These are phyloP conservation scores for Oryza australiensis DNA, from an alignment of 176 grass and related monocot genomes.

Conservation along the genomic window DNA sequence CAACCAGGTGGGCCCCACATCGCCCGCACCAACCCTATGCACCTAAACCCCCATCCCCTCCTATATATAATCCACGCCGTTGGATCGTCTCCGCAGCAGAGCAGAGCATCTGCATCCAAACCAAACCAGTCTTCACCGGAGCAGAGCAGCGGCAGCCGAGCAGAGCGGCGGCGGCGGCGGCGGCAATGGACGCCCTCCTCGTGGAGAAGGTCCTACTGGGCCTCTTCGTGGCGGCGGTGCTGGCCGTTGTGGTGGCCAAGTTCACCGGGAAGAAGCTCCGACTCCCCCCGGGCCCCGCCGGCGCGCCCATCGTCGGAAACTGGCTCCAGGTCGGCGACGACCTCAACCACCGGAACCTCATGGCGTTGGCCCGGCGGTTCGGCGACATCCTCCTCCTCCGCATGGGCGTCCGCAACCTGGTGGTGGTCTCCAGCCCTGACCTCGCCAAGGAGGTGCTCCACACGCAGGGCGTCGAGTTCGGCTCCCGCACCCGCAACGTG, in stretches of 20 bases:
- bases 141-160: not conserved
- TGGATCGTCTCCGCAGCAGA: not conserved
- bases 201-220: conserved; percentile 89
- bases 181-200: conserved; percentile 56
- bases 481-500: conserved; percentile 93
- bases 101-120: not conserved
- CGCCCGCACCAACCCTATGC: not conserved
- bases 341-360: conserved; percentile 87
- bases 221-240: conserved; percentile 72
- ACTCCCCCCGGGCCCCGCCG: conserved; percentile 55
- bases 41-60: not conserved
- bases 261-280: conserved; percentile 67
- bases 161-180: no score
- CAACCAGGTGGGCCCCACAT: not conserved
- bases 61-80: not conserved
- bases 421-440: conserved; percentile 75
- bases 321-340: conserved; percentile 98
- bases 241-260: conserved; percentile 74
- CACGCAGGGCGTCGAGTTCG: conserved; percentile 96
- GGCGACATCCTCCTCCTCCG: conserved; percentile 86
- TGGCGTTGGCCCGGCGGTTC: conserved; percentile 63
- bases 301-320: conserved; percentile 80
- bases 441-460: conserved; percentile 92
- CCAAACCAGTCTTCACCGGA: not conserved
- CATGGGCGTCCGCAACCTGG: conserved; percentile 94